These are phyloP conservation scores for Physaria fendleri DNA, from an alignment of 345 rosid genomes.

Conservation along the genomic window DNA sequence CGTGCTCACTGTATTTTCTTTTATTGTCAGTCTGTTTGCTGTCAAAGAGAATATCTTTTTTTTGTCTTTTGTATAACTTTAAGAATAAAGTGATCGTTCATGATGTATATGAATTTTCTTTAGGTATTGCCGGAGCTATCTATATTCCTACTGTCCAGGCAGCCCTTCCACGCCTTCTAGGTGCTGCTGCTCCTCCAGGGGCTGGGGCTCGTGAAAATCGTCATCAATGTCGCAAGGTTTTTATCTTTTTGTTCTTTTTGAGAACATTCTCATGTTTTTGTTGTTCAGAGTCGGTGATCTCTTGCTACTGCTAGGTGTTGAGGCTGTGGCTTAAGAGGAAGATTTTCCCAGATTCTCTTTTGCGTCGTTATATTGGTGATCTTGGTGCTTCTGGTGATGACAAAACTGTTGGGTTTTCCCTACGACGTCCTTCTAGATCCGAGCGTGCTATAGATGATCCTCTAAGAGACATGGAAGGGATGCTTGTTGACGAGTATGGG, in stretches of 20 bases:
- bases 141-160: conserved; percentile 81
- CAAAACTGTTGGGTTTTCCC: conserved; percentile 50
- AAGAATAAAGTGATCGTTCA: neutral
- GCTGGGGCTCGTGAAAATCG: conserved; percentile 86
- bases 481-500: conserved; percentile 97
- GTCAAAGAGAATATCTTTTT: neutral
- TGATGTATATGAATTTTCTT: conserved; percentile 16
- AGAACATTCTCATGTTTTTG: conserved; percentile 7
- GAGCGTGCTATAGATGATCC: conserved; percentile 96
- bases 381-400: conserved; percentile 75
- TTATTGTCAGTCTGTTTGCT: neutral
- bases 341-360: conserved; percentile 72
- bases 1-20: neutral
- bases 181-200: conserved; percentile 93
- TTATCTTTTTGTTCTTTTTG: conserved; percentile 5
- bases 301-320: conserved; percentile 52
- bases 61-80: conserved; percentile 2
- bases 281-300: conserved; percentile 20
- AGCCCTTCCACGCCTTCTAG: conserved; percentile 88
- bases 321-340: conserved; percentile 87
- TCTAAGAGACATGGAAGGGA: conserved; percentile 96
- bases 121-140: conserved; percentile 82
- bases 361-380: conserved; percentile 73
- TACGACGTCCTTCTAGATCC: conserved; percentile 78
- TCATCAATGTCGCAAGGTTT: conserved; percentile 92